These are phyloP conservation scores for Saccharomycopsis hybrid DNA, from an alignment of 1,139 yeast species.

Conservation along the genomic window DNA sequence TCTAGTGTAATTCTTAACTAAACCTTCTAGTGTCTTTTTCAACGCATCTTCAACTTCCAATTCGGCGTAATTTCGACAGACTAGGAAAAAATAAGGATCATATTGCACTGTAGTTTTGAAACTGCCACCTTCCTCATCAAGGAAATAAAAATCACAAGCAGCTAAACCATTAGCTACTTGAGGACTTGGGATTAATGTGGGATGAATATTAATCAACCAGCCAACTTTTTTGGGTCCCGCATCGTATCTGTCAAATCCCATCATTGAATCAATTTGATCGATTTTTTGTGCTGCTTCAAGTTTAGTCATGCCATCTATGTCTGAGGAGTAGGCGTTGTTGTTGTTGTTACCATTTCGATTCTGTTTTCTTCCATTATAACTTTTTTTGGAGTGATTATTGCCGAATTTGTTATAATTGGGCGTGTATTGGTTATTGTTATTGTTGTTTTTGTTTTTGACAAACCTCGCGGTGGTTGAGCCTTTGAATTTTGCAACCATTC, in stretches of 20 bases:
- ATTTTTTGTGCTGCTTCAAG: slow-evolving; percentile 45
- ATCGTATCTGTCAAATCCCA: slow-evolving; percentile 81
- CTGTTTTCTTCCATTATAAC: slow-evolving; percentile 25
- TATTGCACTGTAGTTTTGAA: slow-evolving; percentile 79
- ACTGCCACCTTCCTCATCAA: slow-evolving; percentile 97
- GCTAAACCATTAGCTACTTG: slow-evolving; percentile 66
- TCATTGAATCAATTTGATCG: slow-evolving; percentile 61
- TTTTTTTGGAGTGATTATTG: slow-evolving; percentile 22
- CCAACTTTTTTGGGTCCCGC: slow-evolving; percentile 70
- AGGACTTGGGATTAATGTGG: slow-evolving; percentile 36
- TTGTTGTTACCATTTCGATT: background rate
- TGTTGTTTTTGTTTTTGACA: slow-evolving; percentile 36
- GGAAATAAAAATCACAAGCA: slow-evolving; percentile 89
- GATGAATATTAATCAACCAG: slow-evolving; percentile 87
- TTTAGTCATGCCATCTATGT: slow-evolving; percentile 17
- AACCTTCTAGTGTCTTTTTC: slow-evolving; percentile 57
- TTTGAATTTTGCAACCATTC: slow-evolving; percentile 27
- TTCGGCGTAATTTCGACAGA: slow-evolving; percentile 59
- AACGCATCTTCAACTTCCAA: slow-evolving; percentile 84
- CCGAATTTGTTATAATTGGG: slow-evolving; percentile 14
- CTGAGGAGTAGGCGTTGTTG: slow-evolving; percentile 24
- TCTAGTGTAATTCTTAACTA: slow-evolving; percentile 50
- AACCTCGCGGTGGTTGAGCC: slow-evolving; percentile 53
- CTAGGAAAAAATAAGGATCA: slow-evolving; percentile 85
- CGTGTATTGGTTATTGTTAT: slow-evolving; percentile 10